phyloP scores from a whole-genome alignment of 768 basidiomycete genomes.

The Cystofilobasidium bisporidii region DNA sequence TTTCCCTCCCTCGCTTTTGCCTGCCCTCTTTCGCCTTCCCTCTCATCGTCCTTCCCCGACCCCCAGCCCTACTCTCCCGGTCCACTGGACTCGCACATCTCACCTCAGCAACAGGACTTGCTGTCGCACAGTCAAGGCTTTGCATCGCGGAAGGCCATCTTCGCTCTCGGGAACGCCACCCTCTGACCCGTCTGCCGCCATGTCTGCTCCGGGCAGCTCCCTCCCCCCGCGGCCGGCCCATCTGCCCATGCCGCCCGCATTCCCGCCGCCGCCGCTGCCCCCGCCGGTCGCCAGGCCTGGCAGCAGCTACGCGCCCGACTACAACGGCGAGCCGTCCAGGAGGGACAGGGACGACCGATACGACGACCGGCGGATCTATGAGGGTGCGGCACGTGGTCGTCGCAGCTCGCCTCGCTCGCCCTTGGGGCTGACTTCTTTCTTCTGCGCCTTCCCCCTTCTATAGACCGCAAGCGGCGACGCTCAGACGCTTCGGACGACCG shows the following conservation, averaged over 20 bases:
- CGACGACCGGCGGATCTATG: slow-evolving; percentile 2
- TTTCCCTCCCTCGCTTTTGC: too few species aligned
- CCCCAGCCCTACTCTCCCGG: too few species aligned
- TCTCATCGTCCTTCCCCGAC: too few species aligned
- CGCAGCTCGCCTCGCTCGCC: too few species aligned
- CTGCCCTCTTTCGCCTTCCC: too few species aligned
- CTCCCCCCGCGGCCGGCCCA: slow-evolving; percentile 22
- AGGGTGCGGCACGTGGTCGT: background rate
- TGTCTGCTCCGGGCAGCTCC: background rate
- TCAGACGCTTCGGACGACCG: slow-evolving; percentile 72
- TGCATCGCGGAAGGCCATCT: too few species aligned
- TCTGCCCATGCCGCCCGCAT: slow-evolving; percentile 19
- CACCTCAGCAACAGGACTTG: too few species aligned
- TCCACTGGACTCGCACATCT: too few species aligned
- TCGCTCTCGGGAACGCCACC: too few species aligned
- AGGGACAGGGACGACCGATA: slow-evolving; percentile 11
- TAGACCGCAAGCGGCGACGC: slow-evolving; percentile 66
- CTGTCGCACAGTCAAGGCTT: too few species aligned
- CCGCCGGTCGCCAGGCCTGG: background rate
- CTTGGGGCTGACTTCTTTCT: too few species aligned
- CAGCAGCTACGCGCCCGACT: background rate
- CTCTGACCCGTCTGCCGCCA: background rate
- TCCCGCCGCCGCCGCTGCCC: background rate
- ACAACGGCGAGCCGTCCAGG: background rate
- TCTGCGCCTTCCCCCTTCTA: too few species aligned